Base-by-base conservation (phyloP, 805 yeast species). In the Candida yuanshanica region DNA sequence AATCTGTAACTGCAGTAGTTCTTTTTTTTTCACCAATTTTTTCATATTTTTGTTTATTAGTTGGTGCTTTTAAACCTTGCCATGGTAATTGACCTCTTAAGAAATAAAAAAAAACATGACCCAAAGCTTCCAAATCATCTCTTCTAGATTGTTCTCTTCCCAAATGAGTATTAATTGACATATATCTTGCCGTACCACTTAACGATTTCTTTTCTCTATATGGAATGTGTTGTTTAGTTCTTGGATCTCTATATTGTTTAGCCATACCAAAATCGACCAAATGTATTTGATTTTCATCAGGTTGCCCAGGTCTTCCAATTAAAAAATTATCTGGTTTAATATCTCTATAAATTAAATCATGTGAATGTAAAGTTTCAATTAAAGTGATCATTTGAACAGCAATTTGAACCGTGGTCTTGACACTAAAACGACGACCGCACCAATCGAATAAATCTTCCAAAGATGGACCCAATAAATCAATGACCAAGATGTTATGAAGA, bases 11-110 rank as follows among this genome's bases (percentile, higher is more conserved):
- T 12, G 80, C 74, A 2, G 89, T 79, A 13, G 81, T 71, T 56
- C 82, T 81, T 60, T 85, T 85, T 54, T 83, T 83, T 49, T 83
- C 83, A 22, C 93, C 93, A 60, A 85, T 85, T 58, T 83, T 84
- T 60, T 85, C 93, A 58, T 84, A 84, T 60, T 84, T 84, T 49
- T 79, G 74, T 59, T 85, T 84, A 60, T 84, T 84, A n/a, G 87
- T 83, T 44, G 88, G 88, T 2, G 91, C 93, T 62, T 83, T 84
- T 45, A 84, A 66, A n/a, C 95, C 95, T 64, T 84, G 95, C 95
- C 95, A 84, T 35, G 95, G 95, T 57, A 84, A 70, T 47, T 79
- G 82, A 22, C 95, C 93, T 56, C 85, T 74, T 42, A 83, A 62
- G 54, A 84, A 84, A 61, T 84, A 84, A 58, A 84, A 77, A 56